phyloP scores from a whole-genome alignment of 208 protist species.

The Crithidia expoeki region DNA sequence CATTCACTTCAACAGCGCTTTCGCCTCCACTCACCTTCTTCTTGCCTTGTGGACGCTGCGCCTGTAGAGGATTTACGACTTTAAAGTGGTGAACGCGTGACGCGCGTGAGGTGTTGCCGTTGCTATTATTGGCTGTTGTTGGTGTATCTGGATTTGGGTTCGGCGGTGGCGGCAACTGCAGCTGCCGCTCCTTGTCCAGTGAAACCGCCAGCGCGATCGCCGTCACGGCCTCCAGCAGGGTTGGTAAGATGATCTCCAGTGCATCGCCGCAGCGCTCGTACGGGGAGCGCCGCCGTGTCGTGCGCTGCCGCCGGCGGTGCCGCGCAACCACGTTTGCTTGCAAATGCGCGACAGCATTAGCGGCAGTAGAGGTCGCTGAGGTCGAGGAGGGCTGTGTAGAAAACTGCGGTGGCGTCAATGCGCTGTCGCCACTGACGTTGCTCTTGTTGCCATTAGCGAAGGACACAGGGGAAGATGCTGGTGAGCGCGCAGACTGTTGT shows the following conservation, averaged over 20 bases:
- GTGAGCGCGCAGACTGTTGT: too few species aligned
- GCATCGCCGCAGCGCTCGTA: conserved; percentile 39
- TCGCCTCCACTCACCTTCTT: not conserved
- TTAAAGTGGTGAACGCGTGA: conserved; percentile 27
- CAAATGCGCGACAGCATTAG: too few species aligned
- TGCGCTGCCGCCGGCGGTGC: conserved; percentile 29
- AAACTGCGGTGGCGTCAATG: not conserved
- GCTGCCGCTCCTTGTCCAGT: conserved; percentile 36
- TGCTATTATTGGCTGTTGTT: too few species aligned
- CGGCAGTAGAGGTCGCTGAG: too few species aligned
- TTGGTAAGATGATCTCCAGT: conserved; percentile 37
- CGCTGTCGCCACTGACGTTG: too few species aligned
- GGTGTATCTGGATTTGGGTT: not conserved
- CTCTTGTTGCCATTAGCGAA: too few species aligned
- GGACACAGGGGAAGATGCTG: too few species aligned
- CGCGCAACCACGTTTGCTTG: not conserved
- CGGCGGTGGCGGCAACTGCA: not conserved
- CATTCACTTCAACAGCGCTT: not conserved
- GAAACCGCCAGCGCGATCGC: conserved; percentile 31
- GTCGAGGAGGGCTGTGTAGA: not conserved
- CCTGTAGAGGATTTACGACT: conserved; percentile 2
- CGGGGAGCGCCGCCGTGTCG: conserved; percentile 23
- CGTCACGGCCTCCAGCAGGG: conserved; percentile 35
- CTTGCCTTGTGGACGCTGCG: conserved; percentile 24
- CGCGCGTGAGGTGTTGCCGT: too few species aligned